phyloP scores from a whole-genome alignment of 208 protist species.

The Leishmania tarentolae region DNA sequence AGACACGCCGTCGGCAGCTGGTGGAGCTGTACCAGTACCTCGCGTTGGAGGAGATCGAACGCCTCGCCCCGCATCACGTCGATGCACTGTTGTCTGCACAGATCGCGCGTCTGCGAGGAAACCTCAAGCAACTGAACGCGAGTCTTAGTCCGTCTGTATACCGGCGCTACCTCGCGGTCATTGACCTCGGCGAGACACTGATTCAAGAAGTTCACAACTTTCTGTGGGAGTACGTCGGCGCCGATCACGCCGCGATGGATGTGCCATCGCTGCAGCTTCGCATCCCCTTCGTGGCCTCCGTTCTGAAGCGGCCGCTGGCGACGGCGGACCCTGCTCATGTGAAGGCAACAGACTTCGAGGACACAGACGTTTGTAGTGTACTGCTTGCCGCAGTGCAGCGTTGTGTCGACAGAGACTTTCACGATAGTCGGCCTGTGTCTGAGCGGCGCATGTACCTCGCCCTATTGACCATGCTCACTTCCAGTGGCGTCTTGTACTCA shows the following conservation, averaged over 20 bases:
- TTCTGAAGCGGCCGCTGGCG: conserved; percentile 57
- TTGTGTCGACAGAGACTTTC: conserved; percentile 64
- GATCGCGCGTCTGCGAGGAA: conserved; percentile 64
- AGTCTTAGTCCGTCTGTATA: conserved; percentile 75
- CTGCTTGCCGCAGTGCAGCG: conserved; percentile 78
- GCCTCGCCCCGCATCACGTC: conserved; percentile 55
- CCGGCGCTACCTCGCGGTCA: conserved; percentile 61
- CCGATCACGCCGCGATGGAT: conserved; percentile 76
- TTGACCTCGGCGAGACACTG: conserved; percentile 52
- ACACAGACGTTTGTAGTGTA: conserved; percentile 78
- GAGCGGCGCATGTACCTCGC: conserved; percentile 78
- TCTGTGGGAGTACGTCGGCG: conserved; percentile 81
- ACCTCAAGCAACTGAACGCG: conserved; percentile 61
- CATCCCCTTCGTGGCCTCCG: conserved; percentile 74
- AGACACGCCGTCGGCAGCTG: conserved; percentile 80
- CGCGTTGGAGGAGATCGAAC: conserved; percentile 70
- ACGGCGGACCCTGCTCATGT: conserved; percentile 31
- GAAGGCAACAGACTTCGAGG: conserved; percentile 67
- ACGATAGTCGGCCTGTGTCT: conserved; percentile 55
- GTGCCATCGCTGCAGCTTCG: conserved; percentile 68
- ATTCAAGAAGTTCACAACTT: conserved; percentile 82
- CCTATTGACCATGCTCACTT: conserved; percentile 77
- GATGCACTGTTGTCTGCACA: conserved; percentile 67
- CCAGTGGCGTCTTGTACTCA: conserved; percentile 82
- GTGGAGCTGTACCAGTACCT: conserved; percentile 84